Conservation (phyloP, 257 asterid genomes). For the Anisodus tanguticus region DNA sequence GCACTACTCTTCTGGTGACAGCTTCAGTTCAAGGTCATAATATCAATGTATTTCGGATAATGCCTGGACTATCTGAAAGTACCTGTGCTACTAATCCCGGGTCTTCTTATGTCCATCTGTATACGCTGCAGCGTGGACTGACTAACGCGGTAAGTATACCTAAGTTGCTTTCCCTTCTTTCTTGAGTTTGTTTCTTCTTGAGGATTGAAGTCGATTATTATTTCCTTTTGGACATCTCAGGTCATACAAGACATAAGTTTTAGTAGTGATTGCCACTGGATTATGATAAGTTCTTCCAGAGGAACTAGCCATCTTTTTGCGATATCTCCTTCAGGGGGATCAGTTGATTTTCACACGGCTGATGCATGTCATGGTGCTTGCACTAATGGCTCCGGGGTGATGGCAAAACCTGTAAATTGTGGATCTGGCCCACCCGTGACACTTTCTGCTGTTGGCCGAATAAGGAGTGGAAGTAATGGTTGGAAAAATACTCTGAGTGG, state of each 20-base stretch:
- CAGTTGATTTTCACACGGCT: slow-evolving; percentile 36
- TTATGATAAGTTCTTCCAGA: slow-evolving; percentile 62
- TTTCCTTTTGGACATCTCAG: slow-evolving; percentile 48
- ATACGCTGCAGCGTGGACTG: slow-evolving; percentile 85
- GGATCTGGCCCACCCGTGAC: slow-evolving; percentile 52
- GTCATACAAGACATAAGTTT: slow-evolving; percentile 93
- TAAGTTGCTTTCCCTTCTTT: background rate
- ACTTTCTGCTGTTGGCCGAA: slow-evolving; percentile 64
- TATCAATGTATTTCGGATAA: slow-evolving; percentile 74
- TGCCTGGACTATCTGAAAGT: slow-evolving; percentile 49
- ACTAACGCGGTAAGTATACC: slow-evolving; percentile 77
- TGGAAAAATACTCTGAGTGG: slow-evolving; percentile 74
- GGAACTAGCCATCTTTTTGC: slow-evolving; percentile 94
- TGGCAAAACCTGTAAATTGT: slow-evolving; percentile 44
- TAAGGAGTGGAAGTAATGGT: slow-evolving; percentile 67
- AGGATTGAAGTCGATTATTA: slow-evolving; percentile 13
- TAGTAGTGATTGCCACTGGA: slow-evolving; percentile 78
- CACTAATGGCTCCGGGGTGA: slow-evolving; percentile 38
- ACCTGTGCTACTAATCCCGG: slow-evolving; percentile 47
- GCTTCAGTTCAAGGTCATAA: slow-evolving; percentile 96
- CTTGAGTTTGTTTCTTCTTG: slow-evolving; percentile 16
- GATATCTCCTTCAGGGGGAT: slow-evolving; percentile 65
- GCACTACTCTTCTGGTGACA: slow-evolving; percentile 67
- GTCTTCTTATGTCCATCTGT: slow-evolving; percentile 66
- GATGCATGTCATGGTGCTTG: slow-evolving; percentile 46